phyloP scores from a whole-genome alignment of 2,329 filamentous ascomycete species.

The Colletotrichum caudatum region DNA sequence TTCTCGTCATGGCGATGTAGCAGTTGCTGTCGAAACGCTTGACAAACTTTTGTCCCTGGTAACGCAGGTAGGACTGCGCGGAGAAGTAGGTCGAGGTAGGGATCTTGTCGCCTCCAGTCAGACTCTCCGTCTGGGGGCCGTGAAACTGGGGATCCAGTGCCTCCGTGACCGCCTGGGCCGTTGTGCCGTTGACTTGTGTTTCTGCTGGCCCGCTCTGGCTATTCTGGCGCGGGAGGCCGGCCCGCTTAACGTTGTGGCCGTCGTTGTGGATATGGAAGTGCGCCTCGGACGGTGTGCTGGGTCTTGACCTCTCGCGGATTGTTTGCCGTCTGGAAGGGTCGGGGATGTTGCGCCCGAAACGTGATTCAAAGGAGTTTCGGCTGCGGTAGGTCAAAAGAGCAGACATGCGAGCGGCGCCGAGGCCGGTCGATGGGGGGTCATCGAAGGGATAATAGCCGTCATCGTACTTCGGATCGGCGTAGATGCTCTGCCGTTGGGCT shows the following conservation, averaged over 20 bases:
- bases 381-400: conserved; percentile 95
- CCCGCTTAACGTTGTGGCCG: conserved; percentile 74
- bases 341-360: conserved; percentile 93
- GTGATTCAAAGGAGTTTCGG: conserved; percentile 94
- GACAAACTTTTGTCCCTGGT: conserved; percentile 97
- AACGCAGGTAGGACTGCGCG: conserved; percentile 95
- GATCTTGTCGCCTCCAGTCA: conserved; percentile 64
- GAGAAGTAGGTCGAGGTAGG: conserved; percentile 91
- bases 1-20: conserved; percentile 98
- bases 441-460: conserved; percentile 93
- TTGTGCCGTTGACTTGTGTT: conserved; percentile 38
- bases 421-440: conserved; percentile 86
- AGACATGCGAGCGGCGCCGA: conserved; percentile 96
- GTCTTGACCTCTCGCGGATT: conserved; percentile 76
- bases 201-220: conserved; percentile 47
- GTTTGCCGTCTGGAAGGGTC: conserved; percentile 86
- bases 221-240: conserved; percentile 60
- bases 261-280: conserved; percentile 89
- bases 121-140: conserved; percentile 65
- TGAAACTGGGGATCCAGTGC: conserved; percentile 75
- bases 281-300: conserved; percentile 73
- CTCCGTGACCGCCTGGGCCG: conserved; percentile 48
- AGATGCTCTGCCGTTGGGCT: conserved; percentile 91
- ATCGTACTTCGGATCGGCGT: conserved; percentile 97
- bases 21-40: conserved; percentile 98